Conservation (phyloP, 306 rosid species). For the Morella rubra region DNA sequence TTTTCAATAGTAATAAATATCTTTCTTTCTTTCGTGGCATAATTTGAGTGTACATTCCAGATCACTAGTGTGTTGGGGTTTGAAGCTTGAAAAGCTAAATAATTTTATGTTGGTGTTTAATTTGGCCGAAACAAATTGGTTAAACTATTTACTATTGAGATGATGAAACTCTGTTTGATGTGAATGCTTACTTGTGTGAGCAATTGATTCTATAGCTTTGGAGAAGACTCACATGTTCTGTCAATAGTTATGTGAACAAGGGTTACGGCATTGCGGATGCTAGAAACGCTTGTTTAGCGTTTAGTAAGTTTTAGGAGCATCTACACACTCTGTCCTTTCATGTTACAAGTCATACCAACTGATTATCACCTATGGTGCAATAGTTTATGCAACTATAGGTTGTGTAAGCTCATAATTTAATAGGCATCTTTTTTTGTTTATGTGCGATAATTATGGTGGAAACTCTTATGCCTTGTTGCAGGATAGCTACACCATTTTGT, state of each 20-base stretch:
- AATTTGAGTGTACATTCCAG: too few species aligned
- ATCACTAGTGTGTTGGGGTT: too few species aligned
- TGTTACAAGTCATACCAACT: background rate
- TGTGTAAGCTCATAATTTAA: background rate
- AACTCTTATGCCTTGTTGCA: background rate
- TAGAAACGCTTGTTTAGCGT: too few species aligned
- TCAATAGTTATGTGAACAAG: background rate
- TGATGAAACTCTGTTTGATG: background rate
- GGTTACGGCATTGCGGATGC: too few species aligned
- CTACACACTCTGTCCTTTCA: background rate
- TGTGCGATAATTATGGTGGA: background rate
- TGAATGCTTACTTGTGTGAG: background rate
- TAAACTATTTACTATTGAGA: background rate
- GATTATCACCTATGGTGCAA: background rate
- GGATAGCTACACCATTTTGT: background rate
- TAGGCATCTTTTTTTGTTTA: background rate
- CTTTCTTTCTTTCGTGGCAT: too few species aligned
- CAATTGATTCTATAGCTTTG: background rate
- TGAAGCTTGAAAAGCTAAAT: too few species aligned
- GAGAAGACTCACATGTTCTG: background rate
- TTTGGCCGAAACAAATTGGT: background rate
- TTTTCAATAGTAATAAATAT: too few species aligned
- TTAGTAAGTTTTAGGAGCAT: background rate
- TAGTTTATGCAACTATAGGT: background rate
- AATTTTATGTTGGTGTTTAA: too few species aligned